Evolutionary conservation across 805 yeast species (phyloP), one percentile per base, ranked within the genome.

Genomic region (Kluyveromyces siamensis): DNA sequence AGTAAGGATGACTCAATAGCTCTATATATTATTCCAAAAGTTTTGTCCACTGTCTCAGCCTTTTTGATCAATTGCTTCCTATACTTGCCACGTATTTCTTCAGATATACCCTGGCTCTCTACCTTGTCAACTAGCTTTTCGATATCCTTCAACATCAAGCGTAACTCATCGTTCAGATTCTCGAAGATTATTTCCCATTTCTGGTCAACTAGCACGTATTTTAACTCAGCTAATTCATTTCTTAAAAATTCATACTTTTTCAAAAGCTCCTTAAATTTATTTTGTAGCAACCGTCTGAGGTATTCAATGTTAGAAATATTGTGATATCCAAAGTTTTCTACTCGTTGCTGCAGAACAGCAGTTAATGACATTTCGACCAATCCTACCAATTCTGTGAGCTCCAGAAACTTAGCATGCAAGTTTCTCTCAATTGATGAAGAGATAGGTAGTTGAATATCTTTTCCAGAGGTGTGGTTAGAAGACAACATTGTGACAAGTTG

Each of bases 161-260:
- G 56, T 4, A 74, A 58, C 51, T 79, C 79, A 2, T 66, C 60
- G 41, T 77, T 67, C 46, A 81, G 58, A 50, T 69, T 74, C 27
- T 65, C 65, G 52, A 81, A 80, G 2, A 81, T 67, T 21, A 72
- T 72, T 52, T 69, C 65, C 87, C 87, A 83, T 57, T 79, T 72
- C 27, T 66, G 59, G 50, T 79, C 82, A 4, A 83, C 69, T 27
- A 75, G 54, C 40, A 76, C 78, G 4, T 49, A 51, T 54, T 75
- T 74, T 51, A 82, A 63, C 7, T 59, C 63, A 2, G 59, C 59
- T 13, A 79, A 52, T 45, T 75, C 77, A 10, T 56, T 55, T 9
- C 68, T 66, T 44, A 82, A 61, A 48, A 67, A 63, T 17, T 68
- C 60, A 65, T 76, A 73, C 50, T 72, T 70, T 11, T 63, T 64